Conservation (phyloP, 345 rosid genomes). For the Pugionium cornutum region DNA sequence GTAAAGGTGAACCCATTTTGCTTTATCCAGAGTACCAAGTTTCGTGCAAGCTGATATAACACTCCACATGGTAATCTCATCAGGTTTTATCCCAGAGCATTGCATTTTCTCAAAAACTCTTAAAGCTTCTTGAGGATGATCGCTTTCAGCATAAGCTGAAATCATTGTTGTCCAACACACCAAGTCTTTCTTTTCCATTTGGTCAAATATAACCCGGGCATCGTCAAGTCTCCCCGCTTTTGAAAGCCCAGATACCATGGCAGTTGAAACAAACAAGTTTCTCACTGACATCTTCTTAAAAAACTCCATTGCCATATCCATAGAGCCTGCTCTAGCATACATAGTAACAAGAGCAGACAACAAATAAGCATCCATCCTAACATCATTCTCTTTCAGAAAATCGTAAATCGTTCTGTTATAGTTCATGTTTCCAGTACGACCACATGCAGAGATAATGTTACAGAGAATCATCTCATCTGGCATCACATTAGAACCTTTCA, state of each 20-base stretch:
- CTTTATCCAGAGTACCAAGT: constrained; percentile 49
- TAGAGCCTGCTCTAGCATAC: constrained; percentile 52
- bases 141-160: constrained; percentile 67
- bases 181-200: constrained; percentile 47
- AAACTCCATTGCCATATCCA: constrained; percentile 50
- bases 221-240: constrained; percentile 49
- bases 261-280: constrained; percentile 48
- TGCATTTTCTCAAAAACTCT: constrained; percentile 50
- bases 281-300: constrained; percentile 37
- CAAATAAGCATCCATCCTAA: constrained; percentile 46
- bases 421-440: constrained; percentile 43
- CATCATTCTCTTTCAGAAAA: constrained; percentile 44
- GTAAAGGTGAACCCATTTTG: constrained; percentile 51
- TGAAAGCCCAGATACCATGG: constrained; percentile 56
- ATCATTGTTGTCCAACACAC: constrained; percentile 80
- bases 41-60: constrained; percentile 57
- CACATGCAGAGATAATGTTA: constrained; percentile 56
- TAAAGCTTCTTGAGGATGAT: constrained; percentile 58
- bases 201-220: constrained; percentile 56
- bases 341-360: constrained; percentile 50
- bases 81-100: constrained; percentile 45
- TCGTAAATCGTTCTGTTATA: constrained; percentile 53
- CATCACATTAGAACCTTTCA: constrained; percentile 48
- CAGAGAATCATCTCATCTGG: constrained; percentile 62
- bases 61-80: constrained; percentile 54